phyloP scores from a whole-genome alignment of 257 asterid species.

The Penstemon barbatus region DNA sequence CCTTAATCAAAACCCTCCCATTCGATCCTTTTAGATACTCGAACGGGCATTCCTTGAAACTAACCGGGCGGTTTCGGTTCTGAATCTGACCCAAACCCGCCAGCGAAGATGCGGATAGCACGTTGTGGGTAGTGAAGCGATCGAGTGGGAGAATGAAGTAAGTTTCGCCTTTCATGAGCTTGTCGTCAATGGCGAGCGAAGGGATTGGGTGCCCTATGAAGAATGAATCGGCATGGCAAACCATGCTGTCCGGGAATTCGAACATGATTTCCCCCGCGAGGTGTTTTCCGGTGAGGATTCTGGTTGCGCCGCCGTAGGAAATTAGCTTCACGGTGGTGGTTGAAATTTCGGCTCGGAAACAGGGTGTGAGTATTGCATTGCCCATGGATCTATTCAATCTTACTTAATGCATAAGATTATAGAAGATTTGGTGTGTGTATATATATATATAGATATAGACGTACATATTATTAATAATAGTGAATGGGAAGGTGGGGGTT shows the following conservation, averaged over 20 bases:
- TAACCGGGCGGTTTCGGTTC: conserved; percentile 8
- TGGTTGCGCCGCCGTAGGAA: conserved; percentile 48
- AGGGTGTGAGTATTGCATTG: conserved; percentile 38
- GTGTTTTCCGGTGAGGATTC: conserved; percentile 40
- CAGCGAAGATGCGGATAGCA: conserved; percentile 51
- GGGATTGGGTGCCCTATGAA: conserved; percentile 77
- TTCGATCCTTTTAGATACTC: conserved; percentile 54
- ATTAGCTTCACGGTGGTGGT: conserved; percentile 40
- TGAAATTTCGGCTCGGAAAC: conserved; percentile 28
- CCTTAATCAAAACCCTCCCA: conserved; percentile 70
- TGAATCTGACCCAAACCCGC: conserved; percentile 38
- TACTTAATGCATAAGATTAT: background rate
- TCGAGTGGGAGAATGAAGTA: conserved; percentile 78
- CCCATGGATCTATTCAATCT: conserved; percentile 33
- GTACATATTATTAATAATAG: background rate
- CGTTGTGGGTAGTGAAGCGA: conserved; percentile 32
- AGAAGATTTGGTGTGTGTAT: background rate
- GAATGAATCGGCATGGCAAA: conserved; percentile 79
- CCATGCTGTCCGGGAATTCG: conserved; percentile 69
- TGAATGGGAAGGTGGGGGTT: conserved; percentile 13
- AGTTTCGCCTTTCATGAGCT: conserved; percentile 45
- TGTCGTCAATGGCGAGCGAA: conserved; percentile 49
- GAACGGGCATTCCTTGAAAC: conserved; percentile 56
- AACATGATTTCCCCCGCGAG: conserved; percentile 81
- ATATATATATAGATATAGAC: background rate